Percentiles rank a stretch among this genome's conserved stretches.
These are phyloP conservation scores for Debaryomycetaceae sp. DNA, from an alignment of 1,139 yeast genomes.

Conservation along the genomic window DNA sequence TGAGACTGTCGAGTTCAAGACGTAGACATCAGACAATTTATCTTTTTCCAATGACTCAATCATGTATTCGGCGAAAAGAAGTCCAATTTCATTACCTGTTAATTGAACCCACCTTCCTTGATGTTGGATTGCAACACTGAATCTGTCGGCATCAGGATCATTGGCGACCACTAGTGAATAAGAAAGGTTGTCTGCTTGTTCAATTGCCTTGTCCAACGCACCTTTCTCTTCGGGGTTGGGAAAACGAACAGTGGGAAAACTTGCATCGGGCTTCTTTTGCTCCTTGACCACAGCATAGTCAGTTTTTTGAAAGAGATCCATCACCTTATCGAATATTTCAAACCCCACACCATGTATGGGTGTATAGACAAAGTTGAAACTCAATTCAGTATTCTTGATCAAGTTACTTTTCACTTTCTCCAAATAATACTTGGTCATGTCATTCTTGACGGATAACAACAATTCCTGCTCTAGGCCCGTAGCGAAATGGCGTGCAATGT, in stretches of 20 bases:
- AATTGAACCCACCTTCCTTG: conserved; percentile 65
- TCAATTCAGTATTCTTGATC: conserved; percentile 14
- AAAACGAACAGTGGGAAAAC: conserved; percentile 77
- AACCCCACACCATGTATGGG: conserved; percentile 96
- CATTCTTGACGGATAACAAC: conserved; percentile 25
- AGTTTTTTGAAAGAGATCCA: conserved; percentile 29
- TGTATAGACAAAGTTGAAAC: conserved; percentile 67
- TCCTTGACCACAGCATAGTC: conserved; percentile 37
- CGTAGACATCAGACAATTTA: conserved; percentile 42
- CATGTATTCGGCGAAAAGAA: conserved; percentile 68
- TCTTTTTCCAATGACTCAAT: conserved; percentile 32
- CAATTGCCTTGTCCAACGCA: conserved; percentile 72
- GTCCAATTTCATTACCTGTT: conserved; percentile 90
- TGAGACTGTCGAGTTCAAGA: conserved; percentile 88
- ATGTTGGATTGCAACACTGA: conserved; percentile 65
- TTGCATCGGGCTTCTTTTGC: conserved; percentile 78
- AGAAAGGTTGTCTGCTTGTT: conserved; percentile 44
- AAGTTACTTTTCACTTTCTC: conserved; percentile 26
- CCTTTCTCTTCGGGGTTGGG: conserved; percentile 98
- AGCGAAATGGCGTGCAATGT: conserved; percentile 33
- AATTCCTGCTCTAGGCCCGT: conserved; percentile 16
- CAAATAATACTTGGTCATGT: conserved; percentile 35
- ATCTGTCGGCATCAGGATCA: conserved; percentile 97
- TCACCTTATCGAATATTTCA: conserved; percentile 38
- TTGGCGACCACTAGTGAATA: conserved; percentile 70